Percentiles rank a stretch among this genome's conserved stretches.
phyloP scores from a whole-genome alignment of 2,329 filamentous ascomycete genomes.

The Aspergillus sp. region DNA sequence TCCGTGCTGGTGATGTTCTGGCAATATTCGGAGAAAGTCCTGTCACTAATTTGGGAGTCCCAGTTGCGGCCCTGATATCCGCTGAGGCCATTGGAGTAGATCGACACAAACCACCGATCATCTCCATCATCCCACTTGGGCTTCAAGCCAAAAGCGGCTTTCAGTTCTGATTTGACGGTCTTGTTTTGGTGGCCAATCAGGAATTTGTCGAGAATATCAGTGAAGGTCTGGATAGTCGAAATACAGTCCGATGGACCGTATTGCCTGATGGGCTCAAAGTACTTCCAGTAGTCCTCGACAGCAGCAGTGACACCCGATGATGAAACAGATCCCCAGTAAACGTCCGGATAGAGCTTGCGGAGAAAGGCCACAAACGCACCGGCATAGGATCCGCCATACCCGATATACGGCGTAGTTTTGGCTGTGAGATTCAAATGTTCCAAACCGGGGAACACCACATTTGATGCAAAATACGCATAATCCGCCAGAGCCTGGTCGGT shows the following conservation, averaged over 20 bases:
- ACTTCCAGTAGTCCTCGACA: conserved; percentile 70
- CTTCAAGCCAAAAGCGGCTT: conserved; percentile 49
- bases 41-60: conserved; percentile 51
- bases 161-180: conserved; percentile 43
- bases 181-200: conserved; percentile 46
- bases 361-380: conserved; percentile 74
- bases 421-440: conserved; percentile 64
- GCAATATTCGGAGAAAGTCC: conserved; percentile 51
- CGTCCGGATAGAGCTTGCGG: conserved; percentile 69
- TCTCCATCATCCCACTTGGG: conserved; percentile 5
- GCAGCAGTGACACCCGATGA: conserved; percentile 75
- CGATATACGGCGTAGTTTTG: conserved; percentile 64
- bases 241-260: conserved; percentile 61
- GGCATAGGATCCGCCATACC: conserved; percentile 80
- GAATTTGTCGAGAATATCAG: conserved; percentile 56
- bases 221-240: conserved; percentile 56
- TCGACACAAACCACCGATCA: conserved; percentile 12
- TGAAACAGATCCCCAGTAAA: conserved; percentile 74
- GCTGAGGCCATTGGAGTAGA: conserved; percentile 41
- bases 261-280: conserved; percentile 55
- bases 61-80: conserved; percentile 56
- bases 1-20: conserved; percentile 48
- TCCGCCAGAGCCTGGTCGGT: conserved; percentile 81
- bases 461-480: conserved; percentile 71
- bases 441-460: conserved; percentile 66